Evolutionary conservation across 768 basidiomycete species (phyloP).

Genomic region (Lactifluus hygrophoroides): DNA sequence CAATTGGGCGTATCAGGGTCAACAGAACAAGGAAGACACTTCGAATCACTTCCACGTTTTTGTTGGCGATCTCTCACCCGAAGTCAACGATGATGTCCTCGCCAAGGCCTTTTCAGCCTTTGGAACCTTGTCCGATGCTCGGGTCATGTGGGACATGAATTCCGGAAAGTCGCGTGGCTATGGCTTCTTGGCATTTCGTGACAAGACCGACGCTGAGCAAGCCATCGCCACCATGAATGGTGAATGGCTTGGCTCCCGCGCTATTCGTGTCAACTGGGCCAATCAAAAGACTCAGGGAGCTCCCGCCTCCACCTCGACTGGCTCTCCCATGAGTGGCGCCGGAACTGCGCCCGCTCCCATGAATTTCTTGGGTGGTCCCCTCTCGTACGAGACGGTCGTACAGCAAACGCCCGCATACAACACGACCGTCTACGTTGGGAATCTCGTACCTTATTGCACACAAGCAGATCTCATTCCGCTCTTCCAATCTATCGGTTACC

Average conservation of each 20-base stretch:
- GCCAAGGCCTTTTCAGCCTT: slow-evolving; percentile 96
- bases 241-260: slow-evolving; percentile 96
- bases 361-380: slow-evolving; percentile 82
- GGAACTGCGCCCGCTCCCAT: slow-evolving; percentile 78
- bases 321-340: slow-evolving; percentile 24
- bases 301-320: slow-evolving; percentile 14
- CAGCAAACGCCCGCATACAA: slow-evolving; percentile 91
- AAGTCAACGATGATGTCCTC: slow-evolving; percentile 96
- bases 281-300: slow-evolving; percentile 95
- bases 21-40: slow-evolving; percentile 98
- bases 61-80: slow-evolving; percentile 98
- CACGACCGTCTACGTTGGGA: slow-evolving; percentile 96
- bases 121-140: slow-evolving; percentile 91
- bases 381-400: slow-evolving; percentile 90
- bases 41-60: slow-evolving; percentile 97
- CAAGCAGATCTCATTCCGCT: slow-evolving; percentile 96
- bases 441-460: slow-evolving; percentile 93
- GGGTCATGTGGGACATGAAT: slow-evolving; percentile 99
- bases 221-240: slow-evolving; percentile 99
- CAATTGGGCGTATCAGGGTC: slow-evolving; percentile 99
- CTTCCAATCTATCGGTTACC: slow-evolving; percentile 97
- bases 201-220: slow-evolving; percentile 98
- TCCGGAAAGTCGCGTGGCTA: slow-evolving; percentile 98
- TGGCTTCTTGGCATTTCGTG: slow-evolving; percentile 96
- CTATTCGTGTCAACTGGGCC: slow-evolving; percentile 99